Percentiles rank a stretch among this genome's conserved stretches.
Conservation (phyloP, 2,329 filamentous ascomycete species). For the Talaromyces rugulosus region DNA sequence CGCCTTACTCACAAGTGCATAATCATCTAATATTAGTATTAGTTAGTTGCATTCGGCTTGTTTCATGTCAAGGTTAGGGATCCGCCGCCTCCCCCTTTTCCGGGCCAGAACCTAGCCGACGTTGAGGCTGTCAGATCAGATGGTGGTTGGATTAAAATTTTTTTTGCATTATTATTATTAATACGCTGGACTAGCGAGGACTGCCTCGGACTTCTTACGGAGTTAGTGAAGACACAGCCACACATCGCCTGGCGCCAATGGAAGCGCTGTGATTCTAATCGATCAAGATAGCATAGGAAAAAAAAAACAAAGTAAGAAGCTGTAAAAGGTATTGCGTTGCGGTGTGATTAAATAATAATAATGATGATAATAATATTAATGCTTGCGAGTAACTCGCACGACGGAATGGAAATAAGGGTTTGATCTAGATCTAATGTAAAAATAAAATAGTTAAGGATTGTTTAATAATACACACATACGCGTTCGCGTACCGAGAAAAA, state of each 20-base stretch:
- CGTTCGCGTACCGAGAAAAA: not conserved
- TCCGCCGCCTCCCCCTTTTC: not conserved
- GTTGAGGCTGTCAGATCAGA: not conserved
- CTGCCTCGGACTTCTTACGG: not conserved
- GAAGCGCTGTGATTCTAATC: not conserved
- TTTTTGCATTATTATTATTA: not conserved
- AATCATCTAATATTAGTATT: too few species aligned
- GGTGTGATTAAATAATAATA: too few species aligned
- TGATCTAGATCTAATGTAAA: not conserved
- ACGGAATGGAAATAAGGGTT: not conserved
- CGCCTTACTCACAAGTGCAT: too few species aligned
- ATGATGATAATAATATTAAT: too few species aligned
- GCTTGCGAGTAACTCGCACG: not conserved
- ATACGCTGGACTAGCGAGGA: not conserved
- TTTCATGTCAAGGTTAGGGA: not conserved
- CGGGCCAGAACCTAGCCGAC: not conserved
- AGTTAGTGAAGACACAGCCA: not conserved
- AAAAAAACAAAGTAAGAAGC: not conserved
- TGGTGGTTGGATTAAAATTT: not conserved
- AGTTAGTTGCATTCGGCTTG: not conserved
- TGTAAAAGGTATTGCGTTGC: too few species aligned
- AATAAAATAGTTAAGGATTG: not conserved
- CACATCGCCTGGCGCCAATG: not conserved
- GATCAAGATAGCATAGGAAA: not conserved
- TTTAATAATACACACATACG: not conserved